These are phyloP conservation scores for Scytalidium sp. DNA, from an alignment of 2,329 filamentous ascomycete species.

Conservation along the genomic window DNA sequence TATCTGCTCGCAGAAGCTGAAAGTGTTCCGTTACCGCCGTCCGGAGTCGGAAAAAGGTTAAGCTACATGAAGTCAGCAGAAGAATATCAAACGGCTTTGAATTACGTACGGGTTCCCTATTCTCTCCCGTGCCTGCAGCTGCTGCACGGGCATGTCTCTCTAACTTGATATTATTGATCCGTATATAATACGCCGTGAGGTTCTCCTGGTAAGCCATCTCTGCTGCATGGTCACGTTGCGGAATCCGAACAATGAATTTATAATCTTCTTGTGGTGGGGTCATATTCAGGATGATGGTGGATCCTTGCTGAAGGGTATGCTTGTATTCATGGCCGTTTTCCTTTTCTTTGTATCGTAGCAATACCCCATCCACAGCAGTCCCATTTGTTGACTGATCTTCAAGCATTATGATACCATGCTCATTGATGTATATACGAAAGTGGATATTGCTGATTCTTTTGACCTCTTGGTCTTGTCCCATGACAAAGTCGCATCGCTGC, in stretches of 20 bases:
- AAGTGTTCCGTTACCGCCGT: slow-evolving; percentile 13
- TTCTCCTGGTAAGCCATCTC: slow-evolving; percentile 66
- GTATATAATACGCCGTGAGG: slow-evolving; percentile 61
- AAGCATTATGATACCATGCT: slow-evolving; percentile 84
- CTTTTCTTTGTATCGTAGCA: slow-evolving; percentile 55
- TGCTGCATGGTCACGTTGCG: slow-evolving; percentile 65
- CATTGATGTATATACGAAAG: slow-evolving; percentile 89
- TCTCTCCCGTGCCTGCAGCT: slow-evolving; percentile 4
- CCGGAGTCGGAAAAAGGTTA: slow-evolving; percentile 27
- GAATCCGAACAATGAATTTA: slow-evolving; percentile 82
- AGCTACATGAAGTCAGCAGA: slow-evolving; percentile 16
- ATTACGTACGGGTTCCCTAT: slow-evolving; percentile 19
- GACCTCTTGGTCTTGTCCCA: slow-evolving; percentile 63
- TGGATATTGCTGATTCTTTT: slow-evolving; percentile 90
- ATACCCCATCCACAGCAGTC: slow-evolving; percentile 74
- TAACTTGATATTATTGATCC: slow-evolving; percentile 10
- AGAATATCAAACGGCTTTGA: background rate
- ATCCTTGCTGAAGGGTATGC: slow-evolving; percentile 28
- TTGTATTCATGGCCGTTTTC: slow-evolving; percentile 35
- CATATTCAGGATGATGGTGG: slow-evolving; percentile 26
- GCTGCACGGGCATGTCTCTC: slow-evolving; percentile 10
- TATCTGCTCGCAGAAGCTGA: slow-evolving; percentile 20
- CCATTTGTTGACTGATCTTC: slow-evolving; percentile 96
- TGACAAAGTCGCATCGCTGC: slow-evolving; percentile 66
- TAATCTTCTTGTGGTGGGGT: slow-evolving; percentile 53